Conservation (phyloP, 345 rosid genomes). For the Lumnitzera racemosa region DNA sequence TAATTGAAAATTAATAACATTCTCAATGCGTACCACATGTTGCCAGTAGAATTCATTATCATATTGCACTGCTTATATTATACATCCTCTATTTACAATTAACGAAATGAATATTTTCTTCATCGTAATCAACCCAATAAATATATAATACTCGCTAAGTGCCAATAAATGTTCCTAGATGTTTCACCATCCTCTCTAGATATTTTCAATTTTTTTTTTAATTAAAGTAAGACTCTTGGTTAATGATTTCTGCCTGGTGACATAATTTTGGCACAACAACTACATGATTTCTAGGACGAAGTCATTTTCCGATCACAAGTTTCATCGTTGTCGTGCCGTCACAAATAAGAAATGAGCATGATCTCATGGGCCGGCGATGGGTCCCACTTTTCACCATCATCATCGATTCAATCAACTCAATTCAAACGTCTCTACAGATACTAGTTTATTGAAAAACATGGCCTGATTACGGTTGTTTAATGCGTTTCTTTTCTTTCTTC, state of each 20-base stretch:
- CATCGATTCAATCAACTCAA: background rate
- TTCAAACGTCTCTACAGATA: background rate
- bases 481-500: background rate
- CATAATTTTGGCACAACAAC: background rate
- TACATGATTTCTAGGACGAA: background rate
- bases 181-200: constrained; percentile 8
- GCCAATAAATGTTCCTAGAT: background rate
- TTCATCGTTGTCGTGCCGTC: constrained; percentile 44
- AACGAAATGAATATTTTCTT: too few relatives aligned
- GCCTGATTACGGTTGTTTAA: background rate
- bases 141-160: too few relatives aligned
- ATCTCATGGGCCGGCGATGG: constrained; percentile 32
- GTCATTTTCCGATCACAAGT: constrained; percentile 7
- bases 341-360: constrained; percentile 36
- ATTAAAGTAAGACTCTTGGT: background rate
- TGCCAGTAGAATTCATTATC: too few relatives aligned
- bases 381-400: constrained; percentile 2
- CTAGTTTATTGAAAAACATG: too few relatives aligned
- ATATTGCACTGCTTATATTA: too few relatives aligned
- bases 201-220: constrained; percentile 1
- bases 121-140: too few relatives aligned
- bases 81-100: too few relatives aligned
- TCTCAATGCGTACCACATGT: too few relatives aligned
- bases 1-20: too few relatives aligned
- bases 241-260: background rate